phyloP scores from a whole-genome alignment of 306 rosid species.

The Trifolium pratense region DNA sequence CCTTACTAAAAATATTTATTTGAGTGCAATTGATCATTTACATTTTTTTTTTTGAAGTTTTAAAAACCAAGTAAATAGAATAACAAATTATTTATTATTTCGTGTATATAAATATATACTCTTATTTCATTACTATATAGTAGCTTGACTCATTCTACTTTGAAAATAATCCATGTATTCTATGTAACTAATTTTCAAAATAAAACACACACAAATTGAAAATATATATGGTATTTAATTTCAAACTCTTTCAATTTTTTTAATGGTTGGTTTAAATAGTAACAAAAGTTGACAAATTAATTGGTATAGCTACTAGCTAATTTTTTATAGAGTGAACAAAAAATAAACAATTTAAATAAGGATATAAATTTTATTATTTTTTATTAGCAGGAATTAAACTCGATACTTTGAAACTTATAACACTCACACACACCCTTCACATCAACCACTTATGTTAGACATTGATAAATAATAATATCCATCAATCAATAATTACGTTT shows the following conservation, averaged over 20 bases:
- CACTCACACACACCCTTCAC: too few relatives aligned
- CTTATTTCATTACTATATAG: not conserved
- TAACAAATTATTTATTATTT: not conserved
- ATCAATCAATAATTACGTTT: not conserved
- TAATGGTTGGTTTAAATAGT: conserved; percentile 9
- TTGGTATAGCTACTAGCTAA: not conserved
- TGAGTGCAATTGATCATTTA: conserved; percentile 4
- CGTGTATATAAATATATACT: not conserved
- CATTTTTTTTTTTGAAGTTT: not conserved
- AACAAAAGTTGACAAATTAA: conserved; percentile 26
- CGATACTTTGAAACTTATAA: too few relatives aligned
- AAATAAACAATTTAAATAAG: not conserved
- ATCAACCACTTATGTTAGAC: too few relatives aligned
- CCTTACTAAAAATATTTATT: not conserved
- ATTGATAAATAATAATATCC: not conserved
- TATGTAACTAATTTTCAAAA: conserved; percentile 1
- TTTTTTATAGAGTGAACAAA: not conserved
- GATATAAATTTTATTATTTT: not conserved
- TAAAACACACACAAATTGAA: not conserved
- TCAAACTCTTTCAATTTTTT: conserved; percentile 21
- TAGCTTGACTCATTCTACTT: conserved; percentile 33
- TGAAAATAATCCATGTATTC: not conserved
- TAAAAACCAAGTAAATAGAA: not conserved
- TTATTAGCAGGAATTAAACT: too few relatives aligned
- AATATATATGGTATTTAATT: not conserved